A percentile compares a stretch with the other conserved stretches of the same genome.
Evolutionary conservation across 1,139 yeast species (phyloP).

Genomic region (Suhomyces panamericanus): DNA sequence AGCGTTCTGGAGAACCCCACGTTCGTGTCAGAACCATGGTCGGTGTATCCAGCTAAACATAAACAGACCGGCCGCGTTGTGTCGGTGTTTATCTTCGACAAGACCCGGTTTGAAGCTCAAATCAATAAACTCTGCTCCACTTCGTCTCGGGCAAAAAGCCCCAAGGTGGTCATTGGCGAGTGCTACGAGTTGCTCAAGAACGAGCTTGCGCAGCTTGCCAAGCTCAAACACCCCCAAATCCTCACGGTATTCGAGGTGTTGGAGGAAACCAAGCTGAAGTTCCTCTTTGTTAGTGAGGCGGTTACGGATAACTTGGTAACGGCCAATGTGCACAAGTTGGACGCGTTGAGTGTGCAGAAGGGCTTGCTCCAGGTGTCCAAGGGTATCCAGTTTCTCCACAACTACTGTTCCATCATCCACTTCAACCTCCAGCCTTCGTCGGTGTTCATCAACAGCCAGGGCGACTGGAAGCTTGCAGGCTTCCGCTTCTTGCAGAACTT

Average conservation of each 20-base stretch:
- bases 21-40: constrained; percentile 82
- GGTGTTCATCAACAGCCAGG: constrained; percentile 73
- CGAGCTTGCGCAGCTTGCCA: constrained; percentile 70
- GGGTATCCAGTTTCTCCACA: constrained; percentile 80
- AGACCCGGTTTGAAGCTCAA: constrained; percentile 65
- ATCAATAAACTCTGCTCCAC: constrained; percentile 54
- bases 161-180: constrained; percentile 39
- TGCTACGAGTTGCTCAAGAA: constrained; percentile 41
- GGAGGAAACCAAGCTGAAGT: constrained; percentile 78
- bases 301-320: constrained; percentile 61
- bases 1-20: constrained; percentile 72
- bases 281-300: constrained; percentile 83
- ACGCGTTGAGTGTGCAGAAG: constrained; percentile 75
- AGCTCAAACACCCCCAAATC: constrained; percentile 84
- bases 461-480: constrained; percentile 94
- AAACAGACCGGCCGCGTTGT: constrained; percentile 58
- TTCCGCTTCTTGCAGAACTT: constrained; percentile 62
- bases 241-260: constrained; percentile 80
- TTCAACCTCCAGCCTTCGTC: constrained; percentile 78
- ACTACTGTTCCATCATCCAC: constrained; percentile 73
- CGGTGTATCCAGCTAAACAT: constrained; percentile 77
- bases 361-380: constrained; percentile 79
- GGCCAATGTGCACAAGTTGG: constrained; percentile 45
- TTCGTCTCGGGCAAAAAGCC: constrained; percentile 38
- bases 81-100: constrained; percentile 87